Percentiles rank a stretch among this genome's conserved stretches.
Conservation (phyloP, 1,139 yeast species). For the Yamadazyma membranifaciens region DNA sequence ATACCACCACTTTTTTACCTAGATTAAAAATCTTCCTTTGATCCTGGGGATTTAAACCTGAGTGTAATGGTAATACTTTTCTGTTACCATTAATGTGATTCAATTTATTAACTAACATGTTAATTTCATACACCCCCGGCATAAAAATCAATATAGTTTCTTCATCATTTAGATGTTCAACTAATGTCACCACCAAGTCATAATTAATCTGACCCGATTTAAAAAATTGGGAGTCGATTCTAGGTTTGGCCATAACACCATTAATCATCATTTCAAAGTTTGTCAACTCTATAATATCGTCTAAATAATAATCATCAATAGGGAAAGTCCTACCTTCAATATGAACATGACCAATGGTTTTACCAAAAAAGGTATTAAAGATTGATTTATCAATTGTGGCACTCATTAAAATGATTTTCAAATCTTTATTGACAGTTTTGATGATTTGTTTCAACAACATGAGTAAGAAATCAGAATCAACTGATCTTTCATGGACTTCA, state of each 20-base stretch:
- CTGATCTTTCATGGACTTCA: slow-evolving; percentile 94
- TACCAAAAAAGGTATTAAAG: slow-evolving; percentile 61
- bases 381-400: slow-evolving; percentile 84
- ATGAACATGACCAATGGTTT: slow-evolving; percentile 57
- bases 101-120: slow-evolving; percentile 33
- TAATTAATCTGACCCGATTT: slow-evolving; percentile 68
- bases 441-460: slow-evolving; percentile 68
- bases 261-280: slow-evolving; percentile 51
- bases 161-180: slow-evolving; percentile 49
- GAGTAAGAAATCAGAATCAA: slow-evolving; percentile 83
- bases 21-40: slow-evolving; percentile 69
- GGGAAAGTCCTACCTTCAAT: slow-evolving; percentile 95
- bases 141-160: slow-evolving; percentile 60
- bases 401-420: slow-evolving; percentile 84
- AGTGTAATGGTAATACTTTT: slow-evolving; percentile 69
- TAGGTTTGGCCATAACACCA: slow-evolving; percentile 49
- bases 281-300: slow-evolving; percentile 54
- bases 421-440: slow-evolving; percentile 33
- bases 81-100: slow-evolving; percentile 14
- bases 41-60: slow-evolving; percentile 80
- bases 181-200: slow-evolving; percentile 61
- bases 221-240: slow-evolving; percentile 63
- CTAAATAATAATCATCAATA: slow-evolving; percentile 71
- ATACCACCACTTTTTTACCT: slow-evolving; percentile 65
- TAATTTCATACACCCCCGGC: slow-evolving; percentile 91